Percentiles rank a stretch among this genome's conserved stretches.
Evolutionary conservation across 495 filamentous ascomycete species (phyloP).

Genomic region (Trichocladium uniseriatum): DNA sequence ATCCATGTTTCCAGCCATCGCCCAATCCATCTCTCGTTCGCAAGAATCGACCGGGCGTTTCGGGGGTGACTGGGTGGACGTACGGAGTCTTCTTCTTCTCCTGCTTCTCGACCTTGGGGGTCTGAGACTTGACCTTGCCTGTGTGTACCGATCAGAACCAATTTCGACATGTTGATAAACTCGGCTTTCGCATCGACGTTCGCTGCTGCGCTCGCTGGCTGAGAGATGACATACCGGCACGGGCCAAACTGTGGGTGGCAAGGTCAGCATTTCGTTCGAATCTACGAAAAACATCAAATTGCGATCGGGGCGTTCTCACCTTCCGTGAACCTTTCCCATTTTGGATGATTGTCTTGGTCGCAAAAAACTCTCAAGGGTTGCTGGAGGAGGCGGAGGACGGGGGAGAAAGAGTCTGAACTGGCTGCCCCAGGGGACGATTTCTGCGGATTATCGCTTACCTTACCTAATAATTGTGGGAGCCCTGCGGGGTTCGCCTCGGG

Average conservation of each 20-base stretch:
- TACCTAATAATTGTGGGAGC: conserved; percentile 24
- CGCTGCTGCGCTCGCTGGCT: not conserved
- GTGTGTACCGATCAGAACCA: conserved; percentile 9
- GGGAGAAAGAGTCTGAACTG: conserved; percentile 6
- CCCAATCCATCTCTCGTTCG: not conserved
- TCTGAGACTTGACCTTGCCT: conserved; percentile 45
- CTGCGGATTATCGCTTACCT: conserved; percentile 16
- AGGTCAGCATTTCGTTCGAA: conserved; percentile 9
- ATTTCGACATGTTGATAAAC: not conserved
- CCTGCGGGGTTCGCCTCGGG: conserved; percentile 23
- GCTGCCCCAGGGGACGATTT: conserved; percentile 4
- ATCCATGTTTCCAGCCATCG: not conserved
- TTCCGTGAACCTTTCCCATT: conserved; percentile 36
- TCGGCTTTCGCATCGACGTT: conserved; percentile 4
- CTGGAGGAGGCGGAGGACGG: conserved; percentile 7
- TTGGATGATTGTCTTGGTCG: conserved; percentile 22
- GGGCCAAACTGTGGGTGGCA: conserved; percentile 23
- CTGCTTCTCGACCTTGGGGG: conserved; percentile 69
- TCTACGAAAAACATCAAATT: not conserved
- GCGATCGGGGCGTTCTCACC: conserved; percentile 7
- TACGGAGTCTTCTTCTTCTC: conserved; percentile 82
- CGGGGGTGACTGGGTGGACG: conserved; percentile 4
- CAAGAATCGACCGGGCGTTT: not conserved
- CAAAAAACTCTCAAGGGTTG: conserved; percentile 7
- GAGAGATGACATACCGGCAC: conserved; percentile 27